Evolutionary conservation across 139 green algal genomes (phyloP).

Genomic region (Micractinium conductrix): DNA sequence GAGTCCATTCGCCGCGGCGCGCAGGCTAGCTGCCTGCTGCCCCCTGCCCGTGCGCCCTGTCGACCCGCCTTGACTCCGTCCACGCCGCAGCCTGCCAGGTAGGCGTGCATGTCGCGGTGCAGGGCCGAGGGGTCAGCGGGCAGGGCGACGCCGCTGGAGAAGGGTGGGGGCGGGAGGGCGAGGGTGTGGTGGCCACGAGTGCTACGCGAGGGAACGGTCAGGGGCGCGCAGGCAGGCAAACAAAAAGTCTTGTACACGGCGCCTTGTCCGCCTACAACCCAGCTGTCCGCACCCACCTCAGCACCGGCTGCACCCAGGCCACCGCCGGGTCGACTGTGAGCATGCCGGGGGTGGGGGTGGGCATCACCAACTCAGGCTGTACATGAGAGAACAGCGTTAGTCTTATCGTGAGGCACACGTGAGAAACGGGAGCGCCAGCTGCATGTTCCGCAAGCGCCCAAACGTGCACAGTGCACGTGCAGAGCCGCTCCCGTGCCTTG

Average conservation of each 20-base stretch:
- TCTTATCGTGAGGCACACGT: no score
- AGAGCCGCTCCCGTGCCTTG: no score
- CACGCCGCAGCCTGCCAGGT: conserved; percentile 57
- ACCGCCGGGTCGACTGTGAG: conserved; percentile 58
- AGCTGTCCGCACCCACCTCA: no score
- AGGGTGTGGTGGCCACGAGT: no score
- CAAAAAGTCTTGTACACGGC: no score
- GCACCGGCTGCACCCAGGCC: conserved; percentile 36
- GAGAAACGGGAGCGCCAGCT: background rate
- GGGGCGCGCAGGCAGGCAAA: no score
- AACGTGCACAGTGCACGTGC: no score
- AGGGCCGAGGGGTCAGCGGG: conserved; percentile 48
- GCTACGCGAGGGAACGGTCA: no score
- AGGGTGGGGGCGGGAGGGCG: no score
- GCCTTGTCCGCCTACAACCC: no score
- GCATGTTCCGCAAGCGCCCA: background rate
- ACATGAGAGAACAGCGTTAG: no score
- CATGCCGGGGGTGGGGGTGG: conserved; percentile 35
- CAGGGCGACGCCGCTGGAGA: conserved; percentile 58
- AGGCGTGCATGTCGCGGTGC: conserved; percentile 65
- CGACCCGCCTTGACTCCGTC: conserved; percentile 73
- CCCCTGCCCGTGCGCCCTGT: background rate
- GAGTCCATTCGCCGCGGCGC: no score
- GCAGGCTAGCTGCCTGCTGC: background rate
- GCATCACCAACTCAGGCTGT: conserved; percentile 22